These are phyloP conservation scores for Yamadazyma siamensis DNA, from an alignment of 1,139 yeast genomes.

Conservation along the genomic window DNA sequence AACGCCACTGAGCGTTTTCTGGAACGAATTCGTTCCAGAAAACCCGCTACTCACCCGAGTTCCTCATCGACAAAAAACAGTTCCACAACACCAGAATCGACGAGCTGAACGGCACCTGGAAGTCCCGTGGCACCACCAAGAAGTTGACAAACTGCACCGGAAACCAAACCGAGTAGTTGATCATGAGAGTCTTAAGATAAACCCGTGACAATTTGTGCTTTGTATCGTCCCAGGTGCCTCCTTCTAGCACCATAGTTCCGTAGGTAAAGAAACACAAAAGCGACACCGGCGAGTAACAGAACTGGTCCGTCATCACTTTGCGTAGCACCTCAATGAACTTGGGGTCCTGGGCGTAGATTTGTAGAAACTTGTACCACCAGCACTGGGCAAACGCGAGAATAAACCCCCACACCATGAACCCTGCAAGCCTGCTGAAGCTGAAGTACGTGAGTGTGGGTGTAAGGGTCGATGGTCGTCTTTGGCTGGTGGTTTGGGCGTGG, in stretches of 20 bases:
- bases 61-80: slow-evolving; percentile 80
- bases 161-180: slow-evolving; percentile 91
- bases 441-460: slow-evolving; percentile 37
- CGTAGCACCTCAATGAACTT: slow-evolving; percentile 78
- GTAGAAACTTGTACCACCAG: slow-evolving; percentile 84
- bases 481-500: not conserved
- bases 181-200: slow-evolving; percentile 72
- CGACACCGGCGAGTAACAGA: slow-evolving; percentile 84
- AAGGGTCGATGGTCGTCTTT: not conserved
- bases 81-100: slow-evolving; percentile 91
- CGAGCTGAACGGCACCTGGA: slow-evolving; percentile 90
- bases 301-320: slow-evolving; percentile 85
- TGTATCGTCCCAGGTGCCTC: slow-evolving; percentile 65
- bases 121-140: slow-evolving; percentile 68
- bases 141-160: slow-evolving; percentile 90
- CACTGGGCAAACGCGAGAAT: slow-evolving; percentile 79
- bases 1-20: too few species aligned
- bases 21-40: too few species aligned
- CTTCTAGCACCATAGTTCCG: slow-evolving; percentile 78
- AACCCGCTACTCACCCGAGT: too few species aligned
- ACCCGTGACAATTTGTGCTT: slow-evolving; percentile 58
- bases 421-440: slow-evolving; percentile 66
- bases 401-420: slow-evolving; percentile 88
- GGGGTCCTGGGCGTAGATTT: slow-evolving; percentile 79
- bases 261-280: slow-evolving; percentile 78